Evolutionary conservation across 345 rosid genomes (phyloP).

Genomic region (Kernera saxatilis): DNA sequence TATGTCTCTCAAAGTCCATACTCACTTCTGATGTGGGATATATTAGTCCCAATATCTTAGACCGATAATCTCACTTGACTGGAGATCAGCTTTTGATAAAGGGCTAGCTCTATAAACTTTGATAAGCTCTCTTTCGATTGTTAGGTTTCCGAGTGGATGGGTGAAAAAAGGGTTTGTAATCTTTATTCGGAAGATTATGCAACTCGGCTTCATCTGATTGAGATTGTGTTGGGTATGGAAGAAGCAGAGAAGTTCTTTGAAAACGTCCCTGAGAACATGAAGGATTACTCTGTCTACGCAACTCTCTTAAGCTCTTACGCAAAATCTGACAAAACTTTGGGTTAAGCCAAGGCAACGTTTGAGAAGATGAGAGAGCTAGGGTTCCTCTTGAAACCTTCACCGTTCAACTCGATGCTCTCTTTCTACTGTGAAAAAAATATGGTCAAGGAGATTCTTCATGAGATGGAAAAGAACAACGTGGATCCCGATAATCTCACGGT

Average conservation of each 20-base stretch:
- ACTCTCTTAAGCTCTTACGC: conserved; percentile 1
- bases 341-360: background rate
- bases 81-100: too few species aligned
- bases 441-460: background rate
- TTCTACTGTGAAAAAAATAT: background rate
- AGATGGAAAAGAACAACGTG: conserved; percentile 2
- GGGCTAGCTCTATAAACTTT: too few species aligned
- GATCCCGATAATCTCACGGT: background rate
- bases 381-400: conserved; percentile 7
- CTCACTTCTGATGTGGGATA: too few species aligned
- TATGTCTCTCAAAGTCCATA: too few species aligned
- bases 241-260: conserved; percentile 7
- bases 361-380: conserved; percentile 10
- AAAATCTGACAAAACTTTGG: background rate
- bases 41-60: too few species aligned
- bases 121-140: too few species aligned
- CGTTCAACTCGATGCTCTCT: background rate
- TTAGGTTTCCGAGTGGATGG: background rate
- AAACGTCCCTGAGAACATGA: conserved; percentile 6
- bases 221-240: background rate
- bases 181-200: background rate
- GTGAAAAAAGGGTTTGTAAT: background rate
- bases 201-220: background rate
- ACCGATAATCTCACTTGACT: too few species aligned
- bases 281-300: background rate